Conservation (phyloP, 768 basidiomycete species). For the Goffeauzyma gilvescens region DNA sequence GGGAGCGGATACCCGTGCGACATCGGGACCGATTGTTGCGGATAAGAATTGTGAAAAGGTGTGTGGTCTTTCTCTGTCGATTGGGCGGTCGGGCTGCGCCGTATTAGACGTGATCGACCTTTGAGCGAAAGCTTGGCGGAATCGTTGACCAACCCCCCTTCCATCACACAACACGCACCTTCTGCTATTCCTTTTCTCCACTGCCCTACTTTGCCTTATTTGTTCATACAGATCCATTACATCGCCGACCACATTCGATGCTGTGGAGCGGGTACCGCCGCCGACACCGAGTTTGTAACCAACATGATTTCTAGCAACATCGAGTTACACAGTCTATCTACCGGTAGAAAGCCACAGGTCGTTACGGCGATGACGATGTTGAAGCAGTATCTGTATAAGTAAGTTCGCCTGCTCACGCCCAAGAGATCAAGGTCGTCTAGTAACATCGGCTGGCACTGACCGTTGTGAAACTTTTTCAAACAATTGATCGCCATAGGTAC, state of each 20-base stretch:
- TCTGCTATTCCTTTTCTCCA: too few species aligned
- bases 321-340: constrained; percentile 48
- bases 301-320: constrained; percentile 91
- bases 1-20: constrained; percentile 91
- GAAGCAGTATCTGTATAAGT: constrained; percentile 86
- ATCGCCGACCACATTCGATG: constrained; percentile 88
- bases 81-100: not conserved
- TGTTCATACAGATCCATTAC: constrained; percentile 65
- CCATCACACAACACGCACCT: too few species aligned
- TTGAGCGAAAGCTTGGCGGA: too few species aligned
- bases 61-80: constrained; percentile 9
- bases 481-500: constrained; percentile 40
- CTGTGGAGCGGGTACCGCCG: constrained; percentile 98
- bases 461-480: too few species aligned
- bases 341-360: constrained; percentile 76
- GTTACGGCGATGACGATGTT: constrained; percentile 99
- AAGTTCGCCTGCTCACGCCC: constrained; percentile 11
- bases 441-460: too few species aligned
- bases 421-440: too few species aligned
- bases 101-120: too few species aligned
- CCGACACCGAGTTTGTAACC: constrained; percentile 63
- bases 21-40: constrained; percentile 79
- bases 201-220: too few species aligned
- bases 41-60: constrained; percentile 99
- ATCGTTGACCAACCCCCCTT: too few species aligned